Evolutionary conservation across 2,329 filamentous ascomycete genomes (phyloP).

Genomic region (Malbranchea zuffiana): DNA sequence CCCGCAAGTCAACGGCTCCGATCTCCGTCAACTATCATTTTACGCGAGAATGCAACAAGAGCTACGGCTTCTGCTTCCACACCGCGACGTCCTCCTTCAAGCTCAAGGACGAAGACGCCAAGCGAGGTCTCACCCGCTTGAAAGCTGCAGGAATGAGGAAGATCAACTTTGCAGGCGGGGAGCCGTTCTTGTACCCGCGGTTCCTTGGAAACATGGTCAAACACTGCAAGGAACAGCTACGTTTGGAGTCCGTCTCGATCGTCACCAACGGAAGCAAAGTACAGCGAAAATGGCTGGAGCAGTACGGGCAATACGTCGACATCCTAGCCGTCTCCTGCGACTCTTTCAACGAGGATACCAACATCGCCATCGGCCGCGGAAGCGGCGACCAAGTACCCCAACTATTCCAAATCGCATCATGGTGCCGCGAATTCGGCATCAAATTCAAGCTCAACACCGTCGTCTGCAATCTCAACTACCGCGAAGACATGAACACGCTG

Average conservation of each 20-base stretch:
- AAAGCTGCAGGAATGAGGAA: slow-evolving; percentile 44
- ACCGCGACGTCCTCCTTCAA: slow-evolving; percentile 42
- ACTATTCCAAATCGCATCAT: slow-evolving; percentile 35
- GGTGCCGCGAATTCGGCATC: slow-evolving; percentile 40
- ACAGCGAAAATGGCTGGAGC: slow-evolving; percentile 33
- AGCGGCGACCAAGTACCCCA: slow-evolving; percentile 38
- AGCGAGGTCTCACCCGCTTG: slow-evolving; percentile 38
- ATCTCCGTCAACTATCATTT: slow-evolving; percentile 41
- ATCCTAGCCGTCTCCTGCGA: slow-evolving; percentile 48
- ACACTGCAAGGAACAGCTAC: slow-evolving; percentile 41
- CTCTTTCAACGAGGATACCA: slow-evolving; percentile 42
- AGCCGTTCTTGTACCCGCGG: slow-evolving; percentile 43
- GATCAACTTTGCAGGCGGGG: slow-evolving; percentile 46
- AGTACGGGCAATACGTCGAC: slow-evolving; percentile 39
- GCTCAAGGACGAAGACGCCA: slow-evolving; percentile 32
- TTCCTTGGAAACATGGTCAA: slow-evolving; percentile 35
- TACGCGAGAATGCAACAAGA: slow-evolving; percentile 39
- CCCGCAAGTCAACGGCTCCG: slow-evolving; percentile 5
- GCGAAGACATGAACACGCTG: slow-evolving; percentile 39
- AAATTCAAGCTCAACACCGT: slow-evolving; percentile 51
- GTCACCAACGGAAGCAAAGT: slow-evolving; percentile 45
- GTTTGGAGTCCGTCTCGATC: slow-evolving; percentile 43
- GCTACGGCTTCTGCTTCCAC: slow-evolving; percentile 48
- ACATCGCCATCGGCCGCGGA: slow-evolving; percentile 43
- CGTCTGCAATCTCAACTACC: slow-evolving; percentile 39